Evolutionary conservation across 2,329 filamentous ascomycete genomes (phyloP).

Genomic region (Phoma sp.): DNA sequence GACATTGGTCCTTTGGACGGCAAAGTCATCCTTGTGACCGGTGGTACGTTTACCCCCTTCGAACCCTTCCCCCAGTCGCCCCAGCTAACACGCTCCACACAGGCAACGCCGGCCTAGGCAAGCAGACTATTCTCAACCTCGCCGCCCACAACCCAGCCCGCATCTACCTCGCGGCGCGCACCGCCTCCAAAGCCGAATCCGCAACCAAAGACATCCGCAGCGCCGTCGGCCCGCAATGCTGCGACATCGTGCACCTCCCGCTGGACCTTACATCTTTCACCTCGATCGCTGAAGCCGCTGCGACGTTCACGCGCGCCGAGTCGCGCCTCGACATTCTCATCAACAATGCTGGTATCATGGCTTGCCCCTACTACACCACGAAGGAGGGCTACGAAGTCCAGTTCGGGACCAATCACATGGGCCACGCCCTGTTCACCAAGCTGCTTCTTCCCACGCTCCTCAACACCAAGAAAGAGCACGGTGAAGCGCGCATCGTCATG

Average conservation of each 20-base stretch:
- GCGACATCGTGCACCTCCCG: conserved; percentile 46
- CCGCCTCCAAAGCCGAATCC: conserved; percentile 48
- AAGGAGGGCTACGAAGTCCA: conserved; percentile 58
- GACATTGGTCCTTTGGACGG: conserved; percentile 36
- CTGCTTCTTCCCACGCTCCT: conserved; percentile 53
- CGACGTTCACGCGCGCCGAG: conserved; percentile 42
- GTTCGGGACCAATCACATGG: conserved; percentile 59
- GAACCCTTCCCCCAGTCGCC: neutral
- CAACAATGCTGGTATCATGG: conserved; percentile 56
- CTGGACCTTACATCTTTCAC: conserved; percentile 53
- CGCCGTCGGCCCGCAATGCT: conserved; percentile 39
- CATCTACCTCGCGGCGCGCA: conserved; percentile 57
- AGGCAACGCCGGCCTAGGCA: conserved; percentile 57
- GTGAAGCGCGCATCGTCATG: conserved; percentile 55
- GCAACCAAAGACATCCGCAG: conserved; percentile 49
- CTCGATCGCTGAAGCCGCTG: conserved; percentile 48
- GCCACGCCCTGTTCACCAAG: conserved; percentile 57
- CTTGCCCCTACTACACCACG: conserved; percentile 46
- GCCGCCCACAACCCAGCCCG: conserved; percentile 51
- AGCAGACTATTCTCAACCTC: conserved; percentile 53
- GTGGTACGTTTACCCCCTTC: conserved; percentile 28
- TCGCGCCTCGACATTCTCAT: conserved; percentile 55
- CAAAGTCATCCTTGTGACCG: conserved; percentile 46
- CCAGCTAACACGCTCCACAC: neutral
- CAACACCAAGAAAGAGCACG: conserved; percentile 47